Percentiles rank a stretch among this genome's conserved stretches.
Evolutionary conservation across 2,329 filamentous ascomycete species (phyloP).

Genomic region (Neofusicoccum laricinum): DNA sequence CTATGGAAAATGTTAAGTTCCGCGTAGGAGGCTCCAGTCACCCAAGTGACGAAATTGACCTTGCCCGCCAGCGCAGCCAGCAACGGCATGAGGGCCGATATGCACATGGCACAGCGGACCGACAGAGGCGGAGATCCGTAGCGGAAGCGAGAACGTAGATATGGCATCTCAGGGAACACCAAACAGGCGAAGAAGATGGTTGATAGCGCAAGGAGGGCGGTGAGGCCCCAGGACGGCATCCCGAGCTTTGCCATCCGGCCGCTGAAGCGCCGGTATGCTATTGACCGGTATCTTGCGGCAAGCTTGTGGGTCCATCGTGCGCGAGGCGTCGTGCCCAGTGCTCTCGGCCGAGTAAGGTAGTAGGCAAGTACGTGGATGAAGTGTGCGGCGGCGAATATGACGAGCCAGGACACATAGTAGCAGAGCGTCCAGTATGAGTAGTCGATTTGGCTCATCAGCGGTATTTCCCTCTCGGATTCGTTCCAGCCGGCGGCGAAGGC

Average conservation of each 20-base stretch:
- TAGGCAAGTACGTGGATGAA: constrained; percentile 13
- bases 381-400: constrained; percentile 19
- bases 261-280: constrained; percentile 21
- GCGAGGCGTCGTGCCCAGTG: background rate
- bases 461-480: constrained; percentile 17
- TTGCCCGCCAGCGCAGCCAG: constrained; percentile 29
- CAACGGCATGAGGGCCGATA: constrained; percentile 27
- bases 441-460: constrained; percentile 17
- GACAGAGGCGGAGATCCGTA: constrained; percentile 25
- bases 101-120: constrained; percentile 27
- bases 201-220: constrained; percentile 18
- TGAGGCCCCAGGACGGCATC: constrained; percentile 22
- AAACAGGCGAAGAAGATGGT: constrained; percentile 21
- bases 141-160: constrained; percentile 21
- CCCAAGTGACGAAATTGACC: constrained; percentile 28
- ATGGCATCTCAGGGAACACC: constrained; percentile 22
- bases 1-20: constrained; percentile 30
- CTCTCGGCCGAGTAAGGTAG: background rate
- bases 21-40: constrained; percentile 30
- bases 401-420: constrained; percentile 21
- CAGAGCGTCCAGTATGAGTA: constrained; percentile 22
- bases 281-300: constrained; percentile 18
- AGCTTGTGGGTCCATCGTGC: constrained; percentile 4
- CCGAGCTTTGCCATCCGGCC: constrained; percentile 1
- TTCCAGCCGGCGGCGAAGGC: constrained; percentile 21